These are phyloP conservation scores for Fonsecaea erecta DNA, from an alignment of 2,329 filamentous ascomycete genomes.

Conservation along the genomic window DNA sequence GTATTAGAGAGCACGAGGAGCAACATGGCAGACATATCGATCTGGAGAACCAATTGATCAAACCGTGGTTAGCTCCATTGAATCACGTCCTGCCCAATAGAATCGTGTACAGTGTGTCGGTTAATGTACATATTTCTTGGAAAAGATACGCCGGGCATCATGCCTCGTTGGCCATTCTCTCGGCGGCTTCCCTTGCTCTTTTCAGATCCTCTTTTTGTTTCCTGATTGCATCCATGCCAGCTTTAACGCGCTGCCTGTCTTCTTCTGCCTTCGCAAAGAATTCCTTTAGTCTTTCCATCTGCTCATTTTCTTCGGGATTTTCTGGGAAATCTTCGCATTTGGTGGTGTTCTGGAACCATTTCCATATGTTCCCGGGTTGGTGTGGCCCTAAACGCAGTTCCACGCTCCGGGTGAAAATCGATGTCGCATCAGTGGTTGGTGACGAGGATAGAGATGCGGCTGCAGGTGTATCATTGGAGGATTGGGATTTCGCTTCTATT, in stretches of 20 bases:
- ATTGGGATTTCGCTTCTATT: slow-evolving; percentile 26
- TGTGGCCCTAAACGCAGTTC: slow-evolving; percentile 41
- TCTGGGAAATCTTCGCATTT: slow-evolving; percentile 45
- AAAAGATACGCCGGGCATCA: not conserved
- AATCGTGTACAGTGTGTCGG: slow-evolving; percentile 1
- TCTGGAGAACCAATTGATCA: not conserved
- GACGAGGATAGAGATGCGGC: slow-evolving; percentile 15
- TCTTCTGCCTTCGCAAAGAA: slow-evolving; percentile 44
- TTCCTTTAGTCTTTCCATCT: slow-evolving; percentile 45
- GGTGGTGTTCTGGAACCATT: slow-evolving; percentile 48
- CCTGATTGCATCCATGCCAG: slow-evolving; percentile 50
- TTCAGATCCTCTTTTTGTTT: slow-evolving; percentile 52
- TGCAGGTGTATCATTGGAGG: slow-evolving; percentile 5
- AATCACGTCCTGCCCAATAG: not conserved
- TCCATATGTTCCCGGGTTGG: slow-evolving; percentile 49
- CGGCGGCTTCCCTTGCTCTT: slow-evolving; percentile 51
- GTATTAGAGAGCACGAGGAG: not conserved
- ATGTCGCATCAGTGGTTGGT: slow-evolving; percentile 40
- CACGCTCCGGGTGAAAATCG: slow-evolving; percentile 43
- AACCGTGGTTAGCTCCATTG: not conserved
- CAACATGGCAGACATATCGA: not conserved
- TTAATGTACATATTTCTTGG: slow-evolving; percentile 13
- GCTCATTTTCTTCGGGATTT: slow-evolving; percentile 43
- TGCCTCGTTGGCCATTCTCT: slow-evolving; percentile 45
- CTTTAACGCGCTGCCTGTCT: slow-evolving; percentile 46